Base-by-base conservation (phyloP, 2,329 filamentous ascomycete species). In the Dactylellina sp. region DNA sequence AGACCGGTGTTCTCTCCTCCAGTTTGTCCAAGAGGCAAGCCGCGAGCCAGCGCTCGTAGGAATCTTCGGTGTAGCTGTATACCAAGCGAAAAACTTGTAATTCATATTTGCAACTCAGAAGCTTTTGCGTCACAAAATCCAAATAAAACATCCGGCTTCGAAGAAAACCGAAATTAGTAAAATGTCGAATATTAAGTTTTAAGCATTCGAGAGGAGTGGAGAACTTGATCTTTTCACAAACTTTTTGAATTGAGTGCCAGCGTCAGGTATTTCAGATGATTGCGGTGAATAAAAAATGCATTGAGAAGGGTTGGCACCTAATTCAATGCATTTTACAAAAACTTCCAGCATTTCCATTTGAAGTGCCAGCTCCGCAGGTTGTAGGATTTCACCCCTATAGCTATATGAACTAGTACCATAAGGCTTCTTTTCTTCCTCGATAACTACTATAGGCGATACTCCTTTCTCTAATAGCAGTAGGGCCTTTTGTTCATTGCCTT, bases 251-350 rank as follows among this genome's bases (percentile, higher is more conserved):
- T 32, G 28, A 32, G 28, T 32, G 5, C 28, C 28, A 9, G 28
- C 9, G 28, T 9, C 28, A 9, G 28, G 28, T 32, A 32, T 32
- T 9, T 32, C 28, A 32, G 28, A 32, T 9, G 9, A 5, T 9
- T 4, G 9, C 28, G 28, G 28, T 5, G 9, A 9, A 32, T 32
- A 32, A 32, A 32, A 4, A 4, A 32, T 32, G 40, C 91, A 76
- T 0, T 84, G 83, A 75, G 91, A 91, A 0, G 87, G 84, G 80
- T 93, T 85, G 1, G 85, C 89, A 0, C 90, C 91, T 12, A 82
- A 82, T 12, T 86, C 81, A 1, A 96, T 79, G 1, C 96, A 83
- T 39, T 85, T 81, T 2, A 87, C 77, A 0, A 86, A 87, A 6
- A 88, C 81, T 16, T 81, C 80, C 2, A 50, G 46, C 77, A 88